Evolutionary conservation across 768 basidiomycete genomes (phyloP).

Genomic region (Dentipellis fragilis): DNA sequence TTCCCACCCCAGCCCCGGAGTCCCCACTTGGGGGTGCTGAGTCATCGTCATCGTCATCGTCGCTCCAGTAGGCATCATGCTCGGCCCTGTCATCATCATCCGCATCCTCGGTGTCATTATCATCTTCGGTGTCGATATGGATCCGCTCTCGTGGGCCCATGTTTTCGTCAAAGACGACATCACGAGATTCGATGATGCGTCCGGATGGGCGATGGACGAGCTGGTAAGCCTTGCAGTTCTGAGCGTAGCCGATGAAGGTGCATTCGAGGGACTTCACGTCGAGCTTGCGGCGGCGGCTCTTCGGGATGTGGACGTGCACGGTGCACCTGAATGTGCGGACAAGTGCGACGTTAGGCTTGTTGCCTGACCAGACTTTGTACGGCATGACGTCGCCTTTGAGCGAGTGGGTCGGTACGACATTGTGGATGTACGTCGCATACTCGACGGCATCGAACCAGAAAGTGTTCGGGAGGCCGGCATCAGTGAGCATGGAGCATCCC

Average conservation of each 20-base stretch:
- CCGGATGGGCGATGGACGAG: constrained; percentile 1
- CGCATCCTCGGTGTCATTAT: too few relatives aligned
- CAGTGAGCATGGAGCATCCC: constrained; percentile 18
- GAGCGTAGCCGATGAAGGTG: constrained; percentile 10
- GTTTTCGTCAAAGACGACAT: constrained; percentile 12
- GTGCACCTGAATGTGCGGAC: constrained; percentile 7
- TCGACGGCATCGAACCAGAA: constrained; percentile 22
- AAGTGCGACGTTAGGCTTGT: constrained; percentile 4
- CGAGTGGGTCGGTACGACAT: background rate
- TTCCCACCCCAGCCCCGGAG: too few relatives aligned
- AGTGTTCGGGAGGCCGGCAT: constrained; percentile 11
- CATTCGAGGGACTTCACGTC: constrained; percentile 3
- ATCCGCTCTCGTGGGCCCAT: background rate
- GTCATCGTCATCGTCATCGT: too few relatives aligned
- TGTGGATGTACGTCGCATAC: constrained; percentile 4
- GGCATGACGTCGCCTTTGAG: background rate
- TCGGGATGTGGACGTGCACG: constrained; percentile 4
- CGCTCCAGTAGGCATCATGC: too few relatives aligned
- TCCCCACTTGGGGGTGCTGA: too few relatives aligned
- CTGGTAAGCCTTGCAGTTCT: constrained; percentile 7
- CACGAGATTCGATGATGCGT: background rate
- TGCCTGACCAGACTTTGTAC: constrained; percentile 6
- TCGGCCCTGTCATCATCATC: too few relatives aligned
- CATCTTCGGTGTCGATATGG: too few relatives aligned
- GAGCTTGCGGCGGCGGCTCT: constrained; percentile 6